Evolutionary conservation across 257 asterid genomes (phyloP), one percentile per base, ranked within the genome.

Genomic region (Gentiana macrophylla): DNA sequence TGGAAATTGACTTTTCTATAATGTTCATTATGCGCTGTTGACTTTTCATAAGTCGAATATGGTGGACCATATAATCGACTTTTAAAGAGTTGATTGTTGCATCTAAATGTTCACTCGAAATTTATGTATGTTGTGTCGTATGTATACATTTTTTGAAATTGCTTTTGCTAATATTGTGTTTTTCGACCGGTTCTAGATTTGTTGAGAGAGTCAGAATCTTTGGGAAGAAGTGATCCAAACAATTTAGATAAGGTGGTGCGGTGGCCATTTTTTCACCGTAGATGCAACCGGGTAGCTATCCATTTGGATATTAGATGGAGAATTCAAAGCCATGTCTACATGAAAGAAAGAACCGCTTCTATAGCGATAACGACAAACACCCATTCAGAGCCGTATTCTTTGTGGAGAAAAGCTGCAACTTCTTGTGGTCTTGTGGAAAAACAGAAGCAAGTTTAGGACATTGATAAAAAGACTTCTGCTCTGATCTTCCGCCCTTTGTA

Each of bases 151-250:
- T 24, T 24, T 24, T 24, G 24, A 24, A 24, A 24, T 24, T 24
- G 24, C 24, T 24, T 24, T 24, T 24, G 24, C 24, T 24, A 24
- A 24, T 24, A 24, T 24, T 24, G 24, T 24, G 24, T 24, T 24
- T 24, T 24, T 24, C 24, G 24, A 3, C 5, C 32, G 59, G 33
- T n/a, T 62, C 6, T 54, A 81, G 78, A 6, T 77, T 84, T 63
- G 50, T 15, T 10, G 94, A 81, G n/a, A n/a, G 53, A 51, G 94
- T 86, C 44, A 71, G 80, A 64, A 70, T 84, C 51, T 74, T 67
- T 49, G 68, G 76, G 1, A 71, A 69, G 57, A 12, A 35, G 4
- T 62, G 45, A 74, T 72, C 8, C 47, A 62, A 43, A 62, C 52
- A 37, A 57, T 79, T 49, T 61, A 61, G 44, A 56, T 56, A 10